These are phyloP conservation scores for Protomyces gravidus DNA, from an alignment of 1,139 yeast genomes.

Conservation along the genomic window DNA sequence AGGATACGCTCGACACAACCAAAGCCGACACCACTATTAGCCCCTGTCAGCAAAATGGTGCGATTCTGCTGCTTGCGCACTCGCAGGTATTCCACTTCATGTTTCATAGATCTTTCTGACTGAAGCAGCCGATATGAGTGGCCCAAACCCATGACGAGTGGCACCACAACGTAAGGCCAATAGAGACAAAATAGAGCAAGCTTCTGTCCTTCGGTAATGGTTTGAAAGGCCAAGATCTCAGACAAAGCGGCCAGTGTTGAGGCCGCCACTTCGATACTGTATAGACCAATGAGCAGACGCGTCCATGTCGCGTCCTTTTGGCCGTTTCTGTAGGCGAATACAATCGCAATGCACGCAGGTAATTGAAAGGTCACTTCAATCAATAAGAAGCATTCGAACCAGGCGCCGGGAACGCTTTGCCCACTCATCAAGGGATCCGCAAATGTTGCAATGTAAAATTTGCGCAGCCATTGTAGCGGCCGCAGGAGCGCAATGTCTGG, in stretches of 20 bases:
- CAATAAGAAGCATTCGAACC: slow-evolving; percentile 12
- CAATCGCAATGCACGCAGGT: slow-evolving; percentile 8
- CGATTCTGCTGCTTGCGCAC: background rate
- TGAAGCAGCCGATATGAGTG: background rate
- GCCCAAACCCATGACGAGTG: slow-evolving; percentile 7
- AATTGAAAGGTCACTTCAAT: slow-evolving; percentile 14
- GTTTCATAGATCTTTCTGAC: background rate
- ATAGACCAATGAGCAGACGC: slow-evolving; percentile 2
- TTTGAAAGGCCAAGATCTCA: slow-evolving; percentile 6
- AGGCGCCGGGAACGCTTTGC: slow-evolving; percentile 13
- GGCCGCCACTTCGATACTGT: slow-evolving; percentile 13
- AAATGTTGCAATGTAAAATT: slow-evolving; percentile 2
- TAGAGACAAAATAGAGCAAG: slow-evolving; percentile 3
- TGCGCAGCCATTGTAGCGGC: background rate
- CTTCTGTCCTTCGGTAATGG: background rate
- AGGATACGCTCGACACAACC: slow-evolving; percentile 74
- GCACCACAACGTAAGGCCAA: slow-evolving; percentile 12
- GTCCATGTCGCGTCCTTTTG: slow-evolving; percentile 5
- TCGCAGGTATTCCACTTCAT: slow-evolving; percentile 12
- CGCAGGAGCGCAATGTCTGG: slow-evolving; percentile 6
- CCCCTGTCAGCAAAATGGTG: slow-evolving; percentile 21
- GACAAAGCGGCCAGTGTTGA: slow-evolving; percentile 16
- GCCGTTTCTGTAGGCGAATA: background rate
- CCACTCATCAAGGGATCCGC: slow-evolving; percentile 19
- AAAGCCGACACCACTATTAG: slow-evolving; percentile 67